Base-by-base conservation (phyloP, 345 rosid species). In the Odontarrhena argentea region DNA sequence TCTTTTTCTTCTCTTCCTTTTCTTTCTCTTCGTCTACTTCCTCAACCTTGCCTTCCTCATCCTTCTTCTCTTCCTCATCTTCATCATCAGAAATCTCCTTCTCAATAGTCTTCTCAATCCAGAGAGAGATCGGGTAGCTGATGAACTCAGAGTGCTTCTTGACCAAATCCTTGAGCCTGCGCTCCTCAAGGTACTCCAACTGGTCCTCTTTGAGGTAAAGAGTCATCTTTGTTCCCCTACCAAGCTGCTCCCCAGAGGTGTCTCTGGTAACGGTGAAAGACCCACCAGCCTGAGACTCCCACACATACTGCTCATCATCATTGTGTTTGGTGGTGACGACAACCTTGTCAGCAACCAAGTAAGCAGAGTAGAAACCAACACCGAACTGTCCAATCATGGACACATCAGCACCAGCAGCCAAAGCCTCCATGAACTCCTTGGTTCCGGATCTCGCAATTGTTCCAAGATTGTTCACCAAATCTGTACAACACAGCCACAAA, bases 61-160 rank as follows among this genome's bases (percentile, higher is more conserved):
- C 96, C 77, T 90, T 89, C 35, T 85, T 89, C 60, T 90, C 97
- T 67, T 75, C 94, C 38, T 89, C 95, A 0, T 90, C 97, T 55
- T 91, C 97, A 25, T 91, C 97, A 70, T 91, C 97, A 13, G 88
- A 83, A 1, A 88, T 86, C 66, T 91, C 96, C 83, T 91, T 86
- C 82, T 91, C 97, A 0, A 84, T 81, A 5, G 96, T 91, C 82
- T 88, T 91, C 86, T 91, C 97, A 40, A 81, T 73, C 96, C 97
- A 91, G 1, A 91, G 83, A 3, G 92, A 88, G 52, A 91, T 88
- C 0, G 96, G 97, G 65, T 91, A 91, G 73, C 92, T 87, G 9
- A 91, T 91, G 79, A 91, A 87, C 67, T 91, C 97, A n/a, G 97
- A 91, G 70, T 91, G 97, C 86, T 91, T 91, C 86, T 87, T 87